phyloP scores from a whole-genome alignment of 2,329 filamentous ascomycete species.

The Arachnopeziza araneosa region DNA sequence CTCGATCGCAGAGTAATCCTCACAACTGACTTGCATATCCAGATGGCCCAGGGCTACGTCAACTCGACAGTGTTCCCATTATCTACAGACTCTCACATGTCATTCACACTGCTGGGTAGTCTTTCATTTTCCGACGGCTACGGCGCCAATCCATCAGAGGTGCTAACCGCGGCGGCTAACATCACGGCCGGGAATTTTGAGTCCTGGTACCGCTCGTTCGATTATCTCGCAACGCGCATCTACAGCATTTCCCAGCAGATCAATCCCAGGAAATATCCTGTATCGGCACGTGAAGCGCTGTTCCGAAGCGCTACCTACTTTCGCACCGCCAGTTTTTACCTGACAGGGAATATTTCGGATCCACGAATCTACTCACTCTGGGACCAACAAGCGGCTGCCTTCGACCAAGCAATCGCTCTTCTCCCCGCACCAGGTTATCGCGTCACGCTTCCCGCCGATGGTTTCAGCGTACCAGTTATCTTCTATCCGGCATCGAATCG shows the following conservation, averaged over 20 bases:
- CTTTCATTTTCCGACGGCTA: background rate
- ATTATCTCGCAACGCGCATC: slow-evolving; percentile 4
- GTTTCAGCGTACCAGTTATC: slow-evolving; percentile 34
- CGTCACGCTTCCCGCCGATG: slow-evolving; percentile 26
- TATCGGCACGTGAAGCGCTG: slow-evolving; percentile 28
- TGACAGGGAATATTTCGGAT: slow-evolving; percentile 37
- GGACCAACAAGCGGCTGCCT: slow-evolving; percentile 33
- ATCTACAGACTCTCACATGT: background rate
- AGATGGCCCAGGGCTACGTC: background rate
- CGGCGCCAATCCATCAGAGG: background rate
- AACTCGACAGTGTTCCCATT: background rate
- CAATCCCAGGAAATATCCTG: slow-evolving; percentile 16
- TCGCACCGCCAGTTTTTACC: slow-evolving; percentile 37
- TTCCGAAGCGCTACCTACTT: slow-evolving; percentile 40
- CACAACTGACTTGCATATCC: background rate
- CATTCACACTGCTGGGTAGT: background rate
- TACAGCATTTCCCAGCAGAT: slow-evolving; percentile 14
- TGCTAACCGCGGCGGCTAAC: background rate
- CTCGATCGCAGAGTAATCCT: background rate
- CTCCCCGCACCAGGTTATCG: slow-evolving; percentile 35
- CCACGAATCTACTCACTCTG: slow-evolving; percentile 36
- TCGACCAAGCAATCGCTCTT: slow-evolving; percentile 34
- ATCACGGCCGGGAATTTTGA: slow-evolving; percentile 6
- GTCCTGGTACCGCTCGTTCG: slow-evolving; percentile 3
- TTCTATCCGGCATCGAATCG: slow-evolving; percentile 28